These are phyloP conservation scores for Skeletonema grethae DNA, from an alignment of 108 stramenopile species.

Conservation along the genomic window DNA sequence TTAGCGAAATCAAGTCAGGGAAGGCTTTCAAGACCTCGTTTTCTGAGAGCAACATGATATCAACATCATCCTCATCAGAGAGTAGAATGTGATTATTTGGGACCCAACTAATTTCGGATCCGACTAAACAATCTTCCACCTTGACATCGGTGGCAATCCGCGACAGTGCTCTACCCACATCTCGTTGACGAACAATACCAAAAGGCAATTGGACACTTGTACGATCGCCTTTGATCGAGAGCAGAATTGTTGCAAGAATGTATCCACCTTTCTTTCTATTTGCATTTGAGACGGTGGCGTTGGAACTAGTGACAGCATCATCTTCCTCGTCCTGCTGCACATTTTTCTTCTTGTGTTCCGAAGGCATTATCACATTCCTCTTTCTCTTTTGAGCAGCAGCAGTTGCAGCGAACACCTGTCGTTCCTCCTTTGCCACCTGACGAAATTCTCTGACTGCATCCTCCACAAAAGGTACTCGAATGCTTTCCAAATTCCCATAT, in stretches of 20 bases:
- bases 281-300: too few relatives aligned
- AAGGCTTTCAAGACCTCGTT: constrained; percentile 27
- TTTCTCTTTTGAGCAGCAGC: neutral
- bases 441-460: constrained; percentile 39
- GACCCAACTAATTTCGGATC: constrained; percentile 78
- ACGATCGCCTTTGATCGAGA: constrained; percentile 47
- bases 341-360: too few relatives aligned
- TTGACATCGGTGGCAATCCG: constrained; percentile 75
- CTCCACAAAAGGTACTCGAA: constrained; percentile 46
- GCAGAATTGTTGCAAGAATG: constrained; percentile 34
- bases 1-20: constrained; percentile 27
- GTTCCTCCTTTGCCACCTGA: constrained; percentile 19
- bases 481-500: constrained; percentile 37
- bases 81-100: constrained; percentile 27
- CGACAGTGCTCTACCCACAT: constrained; percentile 63
- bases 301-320: neutral
- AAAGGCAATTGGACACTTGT: constrained; percentile 32
- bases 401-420: neutral
- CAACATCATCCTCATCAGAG: neutral
- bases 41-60: constrained; percentile 12
- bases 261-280: constrained; percentile 12
- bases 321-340: neutral
- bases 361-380: too few relatives aligned
- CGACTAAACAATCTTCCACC: constrained; percentile 72
- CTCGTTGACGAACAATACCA: constrained; percentile 28